These are phyloP conservation scores for Suillus spraguei DNA, from an alignment of 768 basidiomycete species.

Conservation along the genomic window DNA sequence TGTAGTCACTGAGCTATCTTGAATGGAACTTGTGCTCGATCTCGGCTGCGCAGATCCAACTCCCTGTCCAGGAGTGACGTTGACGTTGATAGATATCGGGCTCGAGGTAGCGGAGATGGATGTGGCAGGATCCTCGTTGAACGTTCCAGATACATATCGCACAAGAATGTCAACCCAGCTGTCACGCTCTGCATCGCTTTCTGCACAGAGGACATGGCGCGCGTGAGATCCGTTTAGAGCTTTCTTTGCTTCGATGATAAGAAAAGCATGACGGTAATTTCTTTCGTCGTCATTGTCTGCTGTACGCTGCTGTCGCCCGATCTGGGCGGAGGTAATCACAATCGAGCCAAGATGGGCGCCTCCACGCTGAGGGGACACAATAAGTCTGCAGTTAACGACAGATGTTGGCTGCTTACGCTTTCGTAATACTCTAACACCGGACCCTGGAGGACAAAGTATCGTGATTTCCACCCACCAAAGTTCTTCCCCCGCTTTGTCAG, in stretches of 20 bases:
- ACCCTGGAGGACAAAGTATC: constrained; percentile 93
- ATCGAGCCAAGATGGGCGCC: constrained; percentile 93
- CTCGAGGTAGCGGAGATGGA: constrained; percentile 40
- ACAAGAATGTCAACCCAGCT: constrained; percentile 95
- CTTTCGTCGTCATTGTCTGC: constrained; percentile 76
- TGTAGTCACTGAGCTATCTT: constrained; percentile 23
- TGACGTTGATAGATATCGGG: constrained; percentile 27
- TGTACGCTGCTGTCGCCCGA: constrained; percentile 88
- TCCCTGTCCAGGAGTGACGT: constrained; percentile 28
- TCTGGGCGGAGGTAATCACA: constrained; percentile 87
- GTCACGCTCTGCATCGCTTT: constrained; percentile 92
- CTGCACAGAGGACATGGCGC: constrained; percentile 94
- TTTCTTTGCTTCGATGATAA: constrained; percentile 89
- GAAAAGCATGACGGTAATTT: constrained; percentile 95
- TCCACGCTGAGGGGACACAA: constrained; percentile 61
- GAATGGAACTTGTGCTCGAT: constrained; percentile 55
- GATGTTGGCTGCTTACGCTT: constrained; percentile 62
- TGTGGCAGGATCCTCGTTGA: constrained; percentile 67
- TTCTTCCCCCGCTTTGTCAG: constrained; percentile 96
- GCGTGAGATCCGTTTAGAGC: constrained; percentile 68
- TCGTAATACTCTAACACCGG: constrained; percentile 94
- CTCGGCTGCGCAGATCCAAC: constrained; percentile 47
- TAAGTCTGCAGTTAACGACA: constrained; percentile 14
- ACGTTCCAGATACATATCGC: constrained; percentile 80
- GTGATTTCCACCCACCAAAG: constrained; percentile 97